A percentile compares a stretch with the other conserved stretches of the same genome.
phyloP scores from a whole-genome alignment of 1,284 basidiomycete species.

The Sparassis latifolia region DNA sequence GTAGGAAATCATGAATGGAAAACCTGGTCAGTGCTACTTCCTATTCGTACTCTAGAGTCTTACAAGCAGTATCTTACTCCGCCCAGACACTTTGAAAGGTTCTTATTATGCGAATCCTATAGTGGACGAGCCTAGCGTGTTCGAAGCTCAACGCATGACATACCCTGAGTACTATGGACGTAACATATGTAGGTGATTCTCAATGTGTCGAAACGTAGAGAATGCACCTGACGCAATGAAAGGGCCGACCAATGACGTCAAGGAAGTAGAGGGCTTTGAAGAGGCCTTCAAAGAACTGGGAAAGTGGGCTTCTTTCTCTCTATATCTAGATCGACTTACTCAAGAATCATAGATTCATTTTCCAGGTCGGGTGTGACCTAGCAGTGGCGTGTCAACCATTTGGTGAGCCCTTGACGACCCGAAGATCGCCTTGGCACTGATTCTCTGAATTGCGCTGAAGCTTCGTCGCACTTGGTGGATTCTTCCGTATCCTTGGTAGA shows the following conservation, averaged over 20 bases:
- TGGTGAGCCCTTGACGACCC: slow-evolving; percentile 37
- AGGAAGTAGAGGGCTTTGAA: slow-evolving; percentile 71
- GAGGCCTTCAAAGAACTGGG: slow-evolving; percentile 81
- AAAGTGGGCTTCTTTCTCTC: slow-evolving; percentile 35
- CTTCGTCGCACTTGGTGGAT: slow-evolving; percentile 56
- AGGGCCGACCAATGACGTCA: slow-evolving; percentile 68
- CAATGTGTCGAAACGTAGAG: background rate
- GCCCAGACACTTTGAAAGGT: slow-evolving; percentile 75
- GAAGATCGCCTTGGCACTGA: slow-evolving; percentile 1
- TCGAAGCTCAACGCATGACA: slow-evolving; percentile 39
- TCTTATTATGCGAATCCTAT: slow-evolving; percentile 90
- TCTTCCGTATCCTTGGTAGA: slow-evolving; percentile 55
- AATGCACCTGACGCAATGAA: background rate
- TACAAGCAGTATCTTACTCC: too few species aligned
- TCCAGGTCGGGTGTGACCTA: slow-evolving; percentile 72
- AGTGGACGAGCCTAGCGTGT: slow-evolving; percentile 55
- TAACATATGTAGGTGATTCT: slow-evolving; percentile 59
- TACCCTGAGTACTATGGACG: slow-evolving; percentile 77
- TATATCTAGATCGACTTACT: background rate
- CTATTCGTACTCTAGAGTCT: too few species aligned
- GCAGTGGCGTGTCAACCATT: slow-evolving; percentile 85
- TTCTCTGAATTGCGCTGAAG: slow-evolving; percentile 27
- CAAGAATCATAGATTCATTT: slow-evolving; percentile 54
- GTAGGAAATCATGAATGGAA: slow-evolving; percentile 92
- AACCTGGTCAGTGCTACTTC: slow-evolving; percentile 45